Conservation (phyloP, 1,284 basidiomycete species). For the Testicularia cyperi region DNA sequence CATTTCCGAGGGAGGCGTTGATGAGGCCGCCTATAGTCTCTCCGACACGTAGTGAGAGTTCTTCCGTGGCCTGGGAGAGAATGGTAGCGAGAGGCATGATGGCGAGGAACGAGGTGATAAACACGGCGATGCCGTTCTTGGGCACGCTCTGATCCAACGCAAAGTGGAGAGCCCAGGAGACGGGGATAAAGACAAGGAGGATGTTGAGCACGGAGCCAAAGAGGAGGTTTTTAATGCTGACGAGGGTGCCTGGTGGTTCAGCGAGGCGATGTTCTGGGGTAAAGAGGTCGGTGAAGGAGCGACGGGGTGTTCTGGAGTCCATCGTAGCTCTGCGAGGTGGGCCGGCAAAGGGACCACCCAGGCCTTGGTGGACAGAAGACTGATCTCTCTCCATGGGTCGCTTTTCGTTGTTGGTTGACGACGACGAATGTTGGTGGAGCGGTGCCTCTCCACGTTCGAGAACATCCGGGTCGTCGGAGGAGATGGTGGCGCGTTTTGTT, state of each 20-base stretch:
- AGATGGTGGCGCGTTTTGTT: conserved; percentile 33
- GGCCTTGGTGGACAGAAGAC: conserved; percentile 21
- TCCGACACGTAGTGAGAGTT: conserved; percentile 50
- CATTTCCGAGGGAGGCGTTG: conserved; percentile 53
- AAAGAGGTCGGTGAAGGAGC: conserved; percentile 45
- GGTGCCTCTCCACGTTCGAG: conserved; percentile 37
- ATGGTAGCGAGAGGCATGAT: conserved; percentile 54
- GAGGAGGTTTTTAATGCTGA: conserved; percentile 39
- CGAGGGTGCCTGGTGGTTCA: conserved; percentile 22
- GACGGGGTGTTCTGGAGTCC: conserved; percentile 23
- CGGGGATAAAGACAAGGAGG: conserved; percentile 44
- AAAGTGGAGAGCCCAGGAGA: conserved; percentile 49
- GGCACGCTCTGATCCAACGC: conserved; percentile 26
- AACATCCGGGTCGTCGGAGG: conserved; percentile 26
- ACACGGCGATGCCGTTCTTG: conserved; percentile 36
- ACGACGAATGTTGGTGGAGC: too few species aligned
- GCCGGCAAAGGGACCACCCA: conserved; percentile 36
- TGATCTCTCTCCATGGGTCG: conserved; percentile 18
- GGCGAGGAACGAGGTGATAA: conserved; percentile 49
- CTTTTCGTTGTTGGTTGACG: too few species aligned
- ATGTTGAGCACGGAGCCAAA: conserved; percentile 40
- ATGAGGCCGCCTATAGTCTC: conserved; percentile 53
- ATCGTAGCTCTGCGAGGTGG: conserved; percentile 35
- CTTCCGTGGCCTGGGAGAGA: conserved; percentile 49
- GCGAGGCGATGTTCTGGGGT: conserved; percentile 38